Base-by-base conservation (phyloP, 2,329 filamentous ascomycete species). In the Sclerotiophoma versabilis region DNA sequence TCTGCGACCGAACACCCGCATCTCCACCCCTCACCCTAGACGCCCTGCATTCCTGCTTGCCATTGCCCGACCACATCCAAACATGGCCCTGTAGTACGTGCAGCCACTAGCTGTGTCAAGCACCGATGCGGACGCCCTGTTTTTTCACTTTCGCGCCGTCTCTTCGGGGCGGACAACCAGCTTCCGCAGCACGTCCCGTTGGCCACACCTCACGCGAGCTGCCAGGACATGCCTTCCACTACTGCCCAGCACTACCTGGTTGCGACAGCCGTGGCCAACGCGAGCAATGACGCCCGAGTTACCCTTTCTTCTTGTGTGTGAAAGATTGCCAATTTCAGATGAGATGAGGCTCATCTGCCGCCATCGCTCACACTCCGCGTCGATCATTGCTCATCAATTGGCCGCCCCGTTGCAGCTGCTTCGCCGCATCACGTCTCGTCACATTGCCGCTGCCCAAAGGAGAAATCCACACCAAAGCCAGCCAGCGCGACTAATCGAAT, bases 71-170 rank as follows among this genome's bases (percentile, higher is more conserved):
- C 33, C 44, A 48, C 43, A 48, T 30, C 32, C 44, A 54, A 54
- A 27, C 45, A 34, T 49, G n/a, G n/a, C n/a, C n/a, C n/a, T n/a
- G n/a, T n/a, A n/a, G n/a, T 45, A 49, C 45, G 5, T 34, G 45
- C 45, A 29, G 45, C 19, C n/a, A n/a, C n/a, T n/a, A n/a, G n/a
- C n/a, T n/a, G n/a, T n/a, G 44, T 39, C 37, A 42, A 48, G 44
- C 11, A 37, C n/a, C n/a, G n/a, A n/a, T n/a, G n/a, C n/a, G n/a
- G n/a, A n/a, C n/a, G n/a, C n/a, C n/a, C n/a, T n/a, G n/a, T n/a
- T n/a, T 32, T 49, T 54, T 54, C 39, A 45, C 27, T 54, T 54
- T 49, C 17, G 39, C 51, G 45, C 51, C 51, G 45, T 54, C 45
- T 45, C 45, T 30, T 9, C 51, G 51, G 51, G 26, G 17, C 51